Evolutionary conservation across 768 basidiomycete species (phyloP), one percentile per base, ranked within the genome.

Genomic region (Imleria badia): DNA sequence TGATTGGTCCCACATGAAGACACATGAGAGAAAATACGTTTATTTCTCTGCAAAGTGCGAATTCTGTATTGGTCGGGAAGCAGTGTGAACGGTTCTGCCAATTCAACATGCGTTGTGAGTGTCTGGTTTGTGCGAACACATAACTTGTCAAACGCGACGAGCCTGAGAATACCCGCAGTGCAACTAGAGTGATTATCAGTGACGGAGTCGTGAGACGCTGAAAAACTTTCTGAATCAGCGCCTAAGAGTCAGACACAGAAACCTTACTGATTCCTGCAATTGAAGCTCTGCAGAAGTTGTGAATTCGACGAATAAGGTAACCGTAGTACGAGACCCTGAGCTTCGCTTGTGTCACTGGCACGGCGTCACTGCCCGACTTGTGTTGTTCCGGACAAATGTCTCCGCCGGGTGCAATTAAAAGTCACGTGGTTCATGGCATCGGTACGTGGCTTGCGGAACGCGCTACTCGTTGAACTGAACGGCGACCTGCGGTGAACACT

Each of bases 351-450:
- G 19, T 19, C 17, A 15, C n/a, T n/a, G n/a, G n/a, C n/a, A n/a
- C 14, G 2, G 7, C 26, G 26, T 26, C 26, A 26, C 26, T 19
- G 17, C 34, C 51, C 26, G 12, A 35, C 35, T 44, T n/a, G 35
- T 17, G 3, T 19, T 41, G 34, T 20, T 31, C 31, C 12, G 23
- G 33, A 17, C 19, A 36, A 39, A 26, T 55, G 34, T 34, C 26
- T 33, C n/a, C 5, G 12, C n/a, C 5, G 12, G 33, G 20, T 20
- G 11, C 17, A 17, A n/a, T n/a, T n/a, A n/a, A n/a, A n/a, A 17
- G 52, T 62, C 61, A 62, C 61, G 61, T 62, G 61, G 12, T 12
- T 13, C 26, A 6, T 26, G 5, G 22, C 6, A 59, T 20, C 26
- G 34, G 41, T 50, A 19, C 44, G 51, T 44, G 62, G 48, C 17